A percentile compares a stretch with the other conserved stretches of the same genome.
These are phyloP conservation scores for Nothophytophthora sp. DNA, from an alignment of 352 stramenopile genomes.

Conservation along the genomic window DNA sequence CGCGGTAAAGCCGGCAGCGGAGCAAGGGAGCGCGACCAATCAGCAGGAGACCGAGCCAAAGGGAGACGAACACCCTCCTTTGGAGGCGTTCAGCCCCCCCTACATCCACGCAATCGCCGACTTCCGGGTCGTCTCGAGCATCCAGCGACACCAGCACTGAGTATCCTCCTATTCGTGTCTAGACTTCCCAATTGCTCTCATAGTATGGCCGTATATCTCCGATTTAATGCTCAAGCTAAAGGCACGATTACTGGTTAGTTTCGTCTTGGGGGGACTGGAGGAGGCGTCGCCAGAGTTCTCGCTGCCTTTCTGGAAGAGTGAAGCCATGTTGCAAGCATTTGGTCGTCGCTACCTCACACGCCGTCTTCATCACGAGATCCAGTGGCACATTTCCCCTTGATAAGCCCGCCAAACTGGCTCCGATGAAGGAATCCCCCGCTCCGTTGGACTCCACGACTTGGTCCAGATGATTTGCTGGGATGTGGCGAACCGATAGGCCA, in stretches of 20 bases:
- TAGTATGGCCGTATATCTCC: background rate
- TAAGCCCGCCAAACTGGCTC: constrained; percentile 48
- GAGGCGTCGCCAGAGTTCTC: background rate
- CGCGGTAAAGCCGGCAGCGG: constrained; percentile 7
- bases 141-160: constrained; percentile 13
- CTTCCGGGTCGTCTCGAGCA: constrained; percentile 17
- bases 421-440: constrained; percentile 72
- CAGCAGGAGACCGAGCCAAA: background rate
- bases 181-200: constrained; percentile 11
- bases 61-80: no score
- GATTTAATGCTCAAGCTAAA: background rate
- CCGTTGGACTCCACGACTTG: constrained; percentile 61
- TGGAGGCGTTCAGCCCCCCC: constrained; percentile 10
- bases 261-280: background rate
- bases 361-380: constrained; percentile 24
- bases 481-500: constrained; percentile 15
- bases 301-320: constrained; percentile 11
- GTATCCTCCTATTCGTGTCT: constrained; percentile 14
- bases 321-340: constrained; percentile 66
- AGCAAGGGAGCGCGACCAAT: constrained; percentile 2
- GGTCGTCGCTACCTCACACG: constrained; percentile 44
- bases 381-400: constrained; percentile 18
- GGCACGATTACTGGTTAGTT: background rate
- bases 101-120: constrained; percentile 11
- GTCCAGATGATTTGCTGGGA: constrained; percentile 25